Base-by-base conservation (phyloP, 1,139 yeast species). In the Debaryomyces sp. region DNA sequence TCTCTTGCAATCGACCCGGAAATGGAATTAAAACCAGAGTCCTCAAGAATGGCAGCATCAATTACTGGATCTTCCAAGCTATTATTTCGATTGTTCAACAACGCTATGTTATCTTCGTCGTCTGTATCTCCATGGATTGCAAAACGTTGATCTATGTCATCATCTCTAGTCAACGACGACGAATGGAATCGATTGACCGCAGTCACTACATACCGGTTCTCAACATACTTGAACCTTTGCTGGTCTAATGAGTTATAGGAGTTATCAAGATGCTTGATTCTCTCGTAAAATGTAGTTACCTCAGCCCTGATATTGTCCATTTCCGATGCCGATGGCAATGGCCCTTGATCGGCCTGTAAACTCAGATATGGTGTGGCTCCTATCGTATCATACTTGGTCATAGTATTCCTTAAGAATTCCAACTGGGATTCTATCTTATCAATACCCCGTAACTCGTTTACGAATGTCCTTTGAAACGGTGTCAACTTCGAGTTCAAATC, bases 381-480 rank as follows among this genome's bases (percentile, higher is more conserved):
- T 2, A 63, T 35, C 1, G 70, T 62, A 18, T 62, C 56, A 49
- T 69, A 68, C 40, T 64, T 68, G 7, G 60, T 65, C 72, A 82
- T 80, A 23, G 73, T 69, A 5, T 60, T 47, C 41, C 60, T 60
- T 23, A 76, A 58, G 44, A 55, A 70, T 6, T 50, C 49, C 45
- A 76, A 61, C 45, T 73, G 67, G 15, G 62, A 41, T 34, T 67
- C 72, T 44, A 70, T 56, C 6, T 54, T 53, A 49, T 75, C 80
- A 37, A 72, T 64, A 6, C 80, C 75, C 54, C 97, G 80, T 49
- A 91, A 81, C 60, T 94, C 98, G 57, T 79, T 80, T 45, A 94
- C 89, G 63, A 87, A 94, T 0, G 96, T 82, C 54, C 98, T 78
- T 68, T 92, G 97, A 69, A 94, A 95, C 4, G 91, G 77, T 50